Evolutionary conservation across 139 green algal genomes (phyloP), one percentile per base, ranked within the genome.

Genomic region (Chloropicon primus): DNA sequence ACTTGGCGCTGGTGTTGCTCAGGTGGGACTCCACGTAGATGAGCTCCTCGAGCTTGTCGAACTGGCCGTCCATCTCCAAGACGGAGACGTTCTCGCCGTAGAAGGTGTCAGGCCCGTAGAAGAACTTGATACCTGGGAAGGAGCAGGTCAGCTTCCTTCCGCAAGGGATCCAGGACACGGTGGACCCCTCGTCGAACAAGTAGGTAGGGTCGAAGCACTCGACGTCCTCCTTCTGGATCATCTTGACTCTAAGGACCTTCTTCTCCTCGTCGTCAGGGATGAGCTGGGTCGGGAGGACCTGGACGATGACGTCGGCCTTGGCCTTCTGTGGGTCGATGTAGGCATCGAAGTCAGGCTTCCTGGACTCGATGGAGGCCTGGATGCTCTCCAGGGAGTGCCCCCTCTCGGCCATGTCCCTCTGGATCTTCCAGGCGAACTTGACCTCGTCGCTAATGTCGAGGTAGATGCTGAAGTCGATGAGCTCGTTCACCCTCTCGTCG

Each of bases 361-460:
- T 90, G 0, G 94, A 86, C 87, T 94, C 93, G 76, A 99, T 99
- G 77, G 89, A 96, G 74, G 92, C 89, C 90, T 99, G 97, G 90
- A 99, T 99, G 82, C 83, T 92, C 88, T 99, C 94, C 80, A 97
- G 84, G 79, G 84, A 93, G 93, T 99, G 96, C 75, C 96, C 96
- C 71, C 96, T 90, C 93, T 99, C 96, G 22, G 92, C 92, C 94
- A 98, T 98, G 88, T 99, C 96, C 77, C 96, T 90, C 94, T 98
- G 92, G 77, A 98, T 94, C 94, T 98, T 98, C 96, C 96, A 99
- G 24, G 96, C 94, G 75, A 99, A 98, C 91, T 99, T 99, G 79
- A 97, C 92, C 54, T 99, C 96, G 83, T 98, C 94, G 72, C 85
- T 93, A 87, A 99, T 99, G 86, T 99, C 96, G 72, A 99, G 89